Evolutionary conservation across 73 alveolate genomes (phyloP), one percentile per base, ranked within the genome.

Genomic region (Paramecium pentaurelia): DNA sequence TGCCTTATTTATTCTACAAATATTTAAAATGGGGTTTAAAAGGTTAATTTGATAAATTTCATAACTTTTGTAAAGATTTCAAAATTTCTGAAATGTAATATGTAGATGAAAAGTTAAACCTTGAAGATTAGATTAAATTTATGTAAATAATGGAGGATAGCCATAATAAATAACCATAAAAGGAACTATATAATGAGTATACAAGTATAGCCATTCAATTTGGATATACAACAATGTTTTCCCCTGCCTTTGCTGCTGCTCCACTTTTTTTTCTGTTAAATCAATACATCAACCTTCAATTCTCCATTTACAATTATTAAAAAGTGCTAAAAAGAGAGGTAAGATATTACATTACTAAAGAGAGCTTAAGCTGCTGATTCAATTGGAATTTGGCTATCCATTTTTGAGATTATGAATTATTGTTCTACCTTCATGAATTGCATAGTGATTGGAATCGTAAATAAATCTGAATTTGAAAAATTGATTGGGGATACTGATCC

Each of bases 171-270:
- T 75, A 8, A 42, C 88, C 88, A 75, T 37, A 75, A 75, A 75
- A 75, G 22, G 88, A 38, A 42, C 27, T 75, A 4, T 75, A 75
- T 75, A 38, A 75, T 34, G 88, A 75, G 40, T 75, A 75, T 38
- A 75, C 88, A 6, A 42, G 88, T 38, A 75, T 75, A 4, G 88
- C 88, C 10, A 75, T 75, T 32, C 88, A 75, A 75, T 75, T 75
- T 75, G 88, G 88, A 75, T 75, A 75, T 42, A 75, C 88, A 36
- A 75, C 88, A 5, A 75, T 75, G 88, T 75, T 75, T 38, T 36
- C 88, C 8, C 88, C 88, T 42, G 88, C 88, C 34, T 75, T 75
- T 10, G 68, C 88, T 75, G 88, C 88, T n/a, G 88, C 88, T 12
- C 88, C 88, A 75, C 60, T 75, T 11, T 75, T 75, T 18, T 75